These are phyloP conservation scores for Hypoxylon sp. DNA, from an alignment of 2,329 filamentous ascomycete genomes.

Conservation along the genomic window DNA sequence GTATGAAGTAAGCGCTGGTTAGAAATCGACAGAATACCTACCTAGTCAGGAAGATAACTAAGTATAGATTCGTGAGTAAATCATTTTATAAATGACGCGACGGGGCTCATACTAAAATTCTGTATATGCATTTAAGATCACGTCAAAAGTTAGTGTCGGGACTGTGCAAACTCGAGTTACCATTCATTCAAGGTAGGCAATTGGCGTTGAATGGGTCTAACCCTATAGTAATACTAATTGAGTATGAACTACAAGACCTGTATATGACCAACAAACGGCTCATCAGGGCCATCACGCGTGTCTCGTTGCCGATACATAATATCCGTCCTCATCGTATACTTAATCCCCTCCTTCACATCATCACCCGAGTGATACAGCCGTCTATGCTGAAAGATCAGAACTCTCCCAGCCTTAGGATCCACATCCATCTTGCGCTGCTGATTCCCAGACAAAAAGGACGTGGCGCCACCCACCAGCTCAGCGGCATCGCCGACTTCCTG, in stretches of 20 bases:
- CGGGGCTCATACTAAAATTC: too few species aligned
- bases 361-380: conserved; percentile 68
- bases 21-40: background rate
- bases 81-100: background rate
- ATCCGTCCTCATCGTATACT: conserved; percentile 71
- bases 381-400: conserved; percentile 72
- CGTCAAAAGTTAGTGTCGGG: background rate
- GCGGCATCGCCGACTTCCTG: conserved; percentile 56
- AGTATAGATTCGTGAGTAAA: background rate
- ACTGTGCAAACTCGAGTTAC: background rate
- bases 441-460: conserved; percentile 66
- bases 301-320: conserved; percentile 62
- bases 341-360: conserved; percentile 65
- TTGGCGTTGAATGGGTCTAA: background rate
- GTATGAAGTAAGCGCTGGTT: background rate
- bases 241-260: background rate
- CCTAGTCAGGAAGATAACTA: background rate
- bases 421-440: conserved; percentile 64
- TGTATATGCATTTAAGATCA: background rate
- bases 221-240: background rate
- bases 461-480: conserved; percentile 68
- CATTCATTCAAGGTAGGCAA: background rate
- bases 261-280: background rate
- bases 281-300: background rate
- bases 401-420: conserved; percentile 69